Evolutionary conservation across 352 stramenopile genomes (phyloP), one percentile per base, ranked within the genome.

Genomic region (Phytophthora chlamydospora): DNA sequence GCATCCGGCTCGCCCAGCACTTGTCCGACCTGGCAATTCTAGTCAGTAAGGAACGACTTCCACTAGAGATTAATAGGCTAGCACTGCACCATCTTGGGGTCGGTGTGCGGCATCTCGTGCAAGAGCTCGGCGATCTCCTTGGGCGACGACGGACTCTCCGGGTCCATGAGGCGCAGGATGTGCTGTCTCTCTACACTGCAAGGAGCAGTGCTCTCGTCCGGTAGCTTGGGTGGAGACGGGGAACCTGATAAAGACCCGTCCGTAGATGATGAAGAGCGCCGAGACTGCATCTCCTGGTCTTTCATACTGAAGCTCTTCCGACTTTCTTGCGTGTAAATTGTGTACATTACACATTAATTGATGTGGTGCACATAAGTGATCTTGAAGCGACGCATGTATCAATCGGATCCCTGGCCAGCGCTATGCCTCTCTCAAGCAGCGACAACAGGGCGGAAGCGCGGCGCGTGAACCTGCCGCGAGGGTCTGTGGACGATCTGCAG

Each of bases 1-100:
- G 72, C 73, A 34, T 91, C 77, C 1, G 80, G 80, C 58, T 93
- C 78, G 6, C 84, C 84, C 6, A 93, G 73, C 24, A 91, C 68
- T 12, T 75, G 75, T 1, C 84, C 84, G 11, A 91, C 65, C 80
- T 90, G 41, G 2, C 21, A 44, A 12, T 27, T 51, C 41, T 43
- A 55, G 7, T 42, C 21, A 31, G n/a, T 7, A 33, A 34, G 29
- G 13, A 9, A 33, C 8, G 13, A 6, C 24, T 29, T 29, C 24
- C 24, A 29, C 24, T 29, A 6, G n/a, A 55, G 32, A 12, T 40
- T 24, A 50, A 53, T 46, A 16, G 8, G 11, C 14, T 29, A 29
- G 7, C 59, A 32, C 9, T 45, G 52, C 39, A 88, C 83, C 81
- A 88, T 84, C 63, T 85, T 84, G 0, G 76, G 76, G 61, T 93